These are phyloP conservation scores for Termitomyces sp. DNA, from an alignment of 768 basidiomycete species.

Conservation along the genomic window DNA sequence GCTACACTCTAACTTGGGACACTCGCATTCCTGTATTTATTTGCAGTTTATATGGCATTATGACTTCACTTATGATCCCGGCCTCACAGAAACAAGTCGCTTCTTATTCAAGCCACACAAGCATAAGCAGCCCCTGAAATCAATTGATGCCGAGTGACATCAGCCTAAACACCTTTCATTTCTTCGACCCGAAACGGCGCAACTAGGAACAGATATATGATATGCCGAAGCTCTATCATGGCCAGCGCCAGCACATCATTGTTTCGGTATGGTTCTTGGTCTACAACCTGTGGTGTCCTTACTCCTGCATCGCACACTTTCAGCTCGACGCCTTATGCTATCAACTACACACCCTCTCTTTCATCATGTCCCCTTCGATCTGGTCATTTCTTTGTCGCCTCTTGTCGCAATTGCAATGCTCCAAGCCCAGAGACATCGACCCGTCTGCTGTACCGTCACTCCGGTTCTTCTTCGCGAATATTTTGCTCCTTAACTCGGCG, in stretches of 20 bases:
- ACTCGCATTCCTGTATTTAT: background rate
- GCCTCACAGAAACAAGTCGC: too few species aligned
- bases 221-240: conserved; percentile 61
- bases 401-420: conserved; percentile 57
- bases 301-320: conserved; percentile 4
- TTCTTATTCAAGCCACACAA: background rate
- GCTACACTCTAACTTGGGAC: background rate
- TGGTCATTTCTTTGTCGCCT: conserved; percentile 49
- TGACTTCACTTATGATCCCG: too few species aligned
- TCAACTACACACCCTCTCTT: conserved; percentile 70
- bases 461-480: conserved; percentile 58
- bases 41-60: background rate
- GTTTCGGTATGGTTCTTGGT: conserved; percentile 38
- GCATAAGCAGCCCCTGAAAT: conserved; percentile 7
- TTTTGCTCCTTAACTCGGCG: conserved; percentile 52
- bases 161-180: background rate
- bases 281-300: conserved; percentile 1
- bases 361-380: conserved; percentile 68
- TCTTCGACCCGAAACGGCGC: background rate
- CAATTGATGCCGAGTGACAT: background rate
- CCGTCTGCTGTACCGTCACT: conserved; percentile 45
- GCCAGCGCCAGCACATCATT: conserved; percentile 66
- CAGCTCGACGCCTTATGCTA: conserved; percentile 70
- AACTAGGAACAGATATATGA: conserved; percentile 24
- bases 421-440: conserved; percentile 63